Evolutionary conservation across 2,329 filamentous ascomycete genomes (phyloP).

Genomic region (Penicillium frequentans): DNA sequence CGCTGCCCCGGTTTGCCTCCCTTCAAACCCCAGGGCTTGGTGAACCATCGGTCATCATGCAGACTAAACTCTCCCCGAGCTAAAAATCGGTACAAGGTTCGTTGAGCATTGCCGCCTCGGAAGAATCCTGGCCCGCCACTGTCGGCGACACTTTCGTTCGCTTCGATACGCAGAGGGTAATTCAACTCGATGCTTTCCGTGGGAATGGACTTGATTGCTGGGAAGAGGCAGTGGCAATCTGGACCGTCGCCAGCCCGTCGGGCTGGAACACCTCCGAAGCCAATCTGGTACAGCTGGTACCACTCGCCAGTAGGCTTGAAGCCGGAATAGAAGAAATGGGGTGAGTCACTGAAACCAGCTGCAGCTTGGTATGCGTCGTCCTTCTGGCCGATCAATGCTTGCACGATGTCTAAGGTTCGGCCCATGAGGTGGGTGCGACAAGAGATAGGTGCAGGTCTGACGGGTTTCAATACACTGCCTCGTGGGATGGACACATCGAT

Average conservation of each 20-base stretch:
- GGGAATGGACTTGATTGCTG: conserved; percentile 52
- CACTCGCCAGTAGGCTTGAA: conserved; percentile 51
- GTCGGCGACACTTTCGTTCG: conserved; percentile 49
- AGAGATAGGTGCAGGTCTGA: conserved; percentile 49
- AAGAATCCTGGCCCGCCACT: conserved; percentile 51
- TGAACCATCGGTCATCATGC: conserved; percentile 53
- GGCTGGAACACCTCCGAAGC: conserved; percentile 52
- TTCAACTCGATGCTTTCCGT: conserved; percentile 52
- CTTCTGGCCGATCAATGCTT: conserved; percentile 51
- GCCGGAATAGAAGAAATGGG: conserved; percentile 53
- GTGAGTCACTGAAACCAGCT: conserved; percentile 53
- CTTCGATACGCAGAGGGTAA: conserved; percentile 51
- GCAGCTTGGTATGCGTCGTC: conserved; percentile 49
- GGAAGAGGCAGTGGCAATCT: conserved; percentile 54
- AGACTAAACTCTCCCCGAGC: conserved; percentile 48
- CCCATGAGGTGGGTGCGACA: conserved; percentile 52
- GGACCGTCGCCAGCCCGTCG: conserved; percentile 50
- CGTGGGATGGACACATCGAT: conserved; percentile 49
- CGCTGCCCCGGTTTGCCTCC: conserved; percentile 47
- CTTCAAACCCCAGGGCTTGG: conserved; percentile 52
- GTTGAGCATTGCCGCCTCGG: conserved; percentile 51
- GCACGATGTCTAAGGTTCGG: conserved; percentile 51
- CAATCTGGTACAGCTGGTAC: conserved; percentile 53
- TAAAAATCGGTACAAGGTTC: conserved; percentile 50
- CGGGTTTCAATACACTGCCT: conserved; percentile 48